These are phyloP conservation scores for Dothistroma pini DNA, from an alignment of 2,329 filamentous ascomycete genomes.

Conservation along the genomic window DNA sequence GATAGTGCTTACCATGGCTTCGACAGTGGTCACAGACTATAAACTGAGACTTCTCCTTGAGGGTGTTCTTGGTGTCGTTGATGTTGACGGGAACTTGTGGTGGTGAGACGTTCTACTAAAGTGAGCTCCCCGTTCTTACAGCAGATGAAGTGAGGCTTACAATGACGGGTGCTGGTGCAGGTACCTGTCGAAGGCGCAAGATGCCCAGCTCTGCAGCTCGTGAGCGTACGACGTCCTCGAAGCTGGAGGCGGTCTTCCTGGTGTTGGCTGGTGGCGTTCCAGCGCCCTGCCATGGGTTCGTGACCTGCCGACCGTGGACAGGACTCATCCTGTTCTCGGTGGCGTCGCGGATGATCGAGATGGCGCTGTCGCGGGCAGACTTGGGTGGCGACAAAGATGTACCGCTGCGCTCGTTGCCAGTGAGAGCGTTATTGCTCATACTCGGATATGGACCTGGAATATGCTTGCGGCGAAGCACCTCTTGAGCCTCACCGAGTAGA, in stretches of 20 bases:
- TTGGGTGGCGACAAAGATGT: background rate
- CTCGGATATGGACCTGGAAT: background rate
- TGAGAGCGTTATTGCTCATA: background rate
- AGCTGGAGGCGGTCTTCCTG: background rate
- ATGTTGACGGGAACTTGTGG: background rate
- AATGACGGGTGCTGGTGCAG: background rate
- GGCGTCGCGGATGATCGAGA: constrained; percentile 1
- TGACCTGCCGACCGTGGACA: constrained; percentile 3
- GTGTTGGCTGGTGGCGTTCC: constrained; percentile 1
- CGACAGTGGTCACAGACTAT: constrained; percentile 23
- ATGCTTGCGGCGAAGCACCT: background rate
- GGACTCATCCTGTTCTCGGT: constrained; percentile 2
- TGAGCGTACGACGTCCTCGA: constrained; percentile 8
- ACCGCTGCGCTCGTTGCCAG: background rate
- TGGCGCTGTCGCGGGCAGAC: constrained; percentile 1
- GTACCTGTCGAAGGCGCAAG: constrained; percentile 4
- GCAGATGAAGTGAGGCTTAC: background rate
- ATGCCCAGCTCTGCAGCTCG: constrained; percentile 17
- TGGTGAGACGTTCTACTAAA: background rate
- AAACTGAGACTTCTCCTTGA: constrained; percentile 13
- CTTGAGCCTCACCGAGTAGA: background rate
- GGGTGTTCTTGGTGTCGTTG: constrained; percentile 2
- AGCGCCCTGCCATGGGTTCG: constrained; percentile 1
- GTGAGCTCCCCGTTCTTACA: background rate
- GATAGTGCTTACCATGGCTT: background rate